Evolutionary conservation across 208 protist species (phyloP), one percentile per base, ranked within the genome.

Genomic region (Jaenimonas drosophilae): DNA sequence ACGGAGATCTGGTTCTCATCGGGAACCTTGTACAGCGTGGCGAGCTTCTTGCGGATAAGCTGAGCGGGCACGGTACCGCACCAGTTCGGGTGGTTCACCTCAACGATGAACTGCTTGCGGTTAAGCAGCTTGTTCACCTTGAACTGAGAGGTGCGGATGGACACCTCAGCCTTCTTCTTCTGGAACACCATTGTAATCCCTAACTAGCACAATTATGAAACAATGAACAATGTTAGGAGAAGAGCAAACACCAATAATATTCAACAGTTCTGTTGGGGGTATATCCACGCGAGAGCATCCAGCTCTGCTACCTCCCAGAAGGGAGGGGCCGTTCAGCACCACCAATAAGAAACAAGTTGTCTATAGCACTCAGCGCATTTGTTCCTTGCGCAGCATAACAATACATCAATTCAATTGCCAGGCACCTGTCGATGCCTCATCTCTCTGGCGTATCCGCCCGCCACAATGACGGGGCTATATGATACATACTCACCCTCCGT

Each of bases 81-180:
- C 77, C 74, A 91, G 49, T 81, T 67, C 46, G 81, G 81, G 71
- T 88, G 73, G 58, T 77, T 90, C 52, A 91, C 71, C 72, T 89
- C 82, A 33, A 92, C 77, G 62, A 99, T 97, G 74, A 99, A 98
- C 91, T 99, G 98, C 81, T 98, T 99, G 79, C 98, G 95, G 60
- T 79, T 71, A 1, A 99, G 87, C 52, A 99, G 92, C 58, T 97
- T 96, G 96, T 99, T 99, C 66, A 96, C 96, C 78, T 99, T 95
- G 84, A 99, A 99, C 78, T 98, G 98, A 54, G 96, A 87, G 50
- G 96, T 99, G 54, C 84, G 80, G 61, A 96, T 67, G 23, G 76
- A 77, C 59, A 94, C 68, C 66, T 93, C 81, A 31, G 86, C 77
- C 73, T 89, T 93, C 75, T 88, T 89, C 85, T 93, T 93, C 74